Conservation (phyloP, 2,329 filamentous ascomycete species). For the Grosmannia clavigera region DNA sequence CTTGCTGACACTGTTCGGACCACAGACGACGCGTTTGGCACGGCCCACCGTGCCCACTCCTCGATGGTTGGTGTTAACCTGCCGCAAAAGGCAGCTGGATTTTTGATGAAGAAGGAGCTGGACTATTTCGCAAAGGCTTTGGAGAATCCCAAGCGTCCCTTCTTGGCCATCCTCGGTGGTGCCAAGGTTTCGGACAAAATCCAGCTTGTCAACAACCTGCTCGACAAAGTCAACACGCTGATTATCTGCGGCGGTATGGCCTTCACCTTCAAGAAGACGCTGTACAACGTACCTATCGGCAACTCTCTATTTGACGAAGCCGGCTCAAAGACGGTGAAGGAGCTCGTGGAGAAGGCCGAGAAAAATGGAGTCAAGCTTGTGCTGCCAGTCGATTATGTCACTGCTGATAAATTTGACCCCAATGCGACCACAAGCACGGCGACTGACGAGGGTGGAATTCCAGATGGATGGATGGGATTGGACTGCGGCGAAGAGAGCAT, state of each 20-base stretch:
- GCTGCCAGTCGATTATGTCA: slow-evolving; percentile 89
- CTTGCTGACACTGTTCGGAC: slow-evolving; percentile 11
- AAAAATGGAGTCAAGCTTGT: slow-evolving; percentile 92
- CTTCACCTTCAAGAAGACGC: slow-evolving; percentile 99
- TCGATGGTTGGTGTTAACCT: slow-evolving; percentile 98
- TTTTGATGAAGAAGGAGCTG: slow-evolving; percentile 99
- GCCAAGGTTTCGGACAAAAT: slow-evolving; percentile 99
- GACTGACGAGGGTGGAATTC: slow-evolving; percentile 79
- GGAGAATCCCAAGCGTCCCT: slow-evolving; percentile 83
- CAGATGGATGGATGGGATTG: slow-evolving; percentile 95
- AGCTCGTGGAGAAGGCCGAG: slow-evolving; percentile 91
- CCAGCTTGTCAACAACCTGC: slow-evolving; percentile 96
- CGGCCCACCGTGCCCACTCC: slow-evolving; percentile 94
- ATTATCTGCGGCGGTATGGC: slow-evolving; percentile 97
- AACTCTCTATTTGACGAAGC: slow-evolving; percentile 87
- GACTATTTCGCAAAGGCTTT: slow-evolving; percentile 98
- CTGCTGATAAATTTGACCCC: slow-evolving; percentile 84
- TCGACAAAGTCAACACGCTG: slow-evolving; percentile 94
- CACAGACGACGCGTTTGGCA: slow-evolving; percentile 92
- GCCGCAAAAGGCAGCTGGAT: slow-evolving; percentile 92
- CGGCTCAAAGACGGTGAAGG: slow-evolving; percentile 78
- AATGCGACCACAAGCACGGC: slow-evolving; percentile 72
- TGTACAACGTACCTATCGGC: slow-evolving; percentile 80
- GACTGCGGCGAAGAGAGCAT: slow-evolving; percentile 86
- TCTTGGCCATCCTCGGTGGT: slow-evolving; percentile 95